Evolutionary conservation across 768 basidiomycete species (phyloP).

Genomic region (Suillus occidentalis): DNA sequence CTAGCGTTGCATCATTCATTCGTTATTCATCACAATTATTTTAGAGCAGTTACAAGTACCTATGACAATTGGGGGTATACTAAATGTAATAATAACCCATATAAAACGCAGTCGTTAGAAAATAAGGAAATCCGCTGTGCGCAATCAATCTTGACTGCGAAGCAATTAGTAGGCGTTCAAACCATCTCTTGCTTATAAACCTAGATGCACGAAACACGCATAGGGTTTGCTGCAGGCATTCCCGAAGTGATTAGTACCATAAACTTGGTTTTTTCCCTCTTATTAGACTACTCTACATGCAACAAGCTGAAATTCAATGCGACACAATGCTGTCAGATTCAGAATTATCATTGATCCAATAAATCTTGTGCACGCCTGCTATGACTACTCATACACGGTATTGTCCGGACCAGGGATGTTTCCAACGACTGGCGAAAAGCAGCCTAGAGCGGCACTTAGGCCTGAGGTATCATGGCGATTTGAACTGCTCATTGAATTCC

Average conservation of each 20-base stretch:
- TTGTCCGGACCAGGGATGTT: not conserved
- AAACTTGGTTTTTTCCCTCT: not conserved
- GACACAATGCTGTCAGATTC: not conserved
- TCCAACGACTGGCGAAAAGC: not conserved
- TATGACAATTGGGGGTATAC: not conserved
- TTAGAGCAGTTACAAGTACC: not conserved
- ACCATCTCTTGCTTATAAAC: not conserved
- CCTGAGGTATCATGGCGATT: conserved; percentile 19
- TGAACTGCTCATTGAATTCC: conserved; percentile 80
- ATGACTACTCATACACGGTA: not conserved
- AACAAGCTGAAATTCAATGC: no score
- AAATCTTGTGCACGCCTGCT: not conserved
- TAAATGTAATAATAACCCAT: not conserved
- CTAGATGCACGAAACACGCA: not conserved
- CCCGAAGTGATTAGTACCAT: not conserved
- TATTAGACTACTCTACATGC: not conserved
- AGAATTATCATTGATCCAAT: not conserved
- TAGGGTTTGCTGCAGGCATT: not conserved
- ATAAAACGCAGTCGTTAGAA: not conserved
- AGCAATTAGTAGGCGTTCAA: not conserved
- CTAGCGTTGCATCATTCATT: not conserved
- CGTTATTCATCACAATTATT: not conserved
- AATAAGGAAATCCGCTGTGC: not conserved
- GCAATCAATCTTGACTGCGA: not conserved
- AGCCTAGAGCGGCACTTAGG: not conserved